Evolutionary conservation across 257 asterid species (phyloP).

Genomic region (Catharanthus roseus): DNA sequence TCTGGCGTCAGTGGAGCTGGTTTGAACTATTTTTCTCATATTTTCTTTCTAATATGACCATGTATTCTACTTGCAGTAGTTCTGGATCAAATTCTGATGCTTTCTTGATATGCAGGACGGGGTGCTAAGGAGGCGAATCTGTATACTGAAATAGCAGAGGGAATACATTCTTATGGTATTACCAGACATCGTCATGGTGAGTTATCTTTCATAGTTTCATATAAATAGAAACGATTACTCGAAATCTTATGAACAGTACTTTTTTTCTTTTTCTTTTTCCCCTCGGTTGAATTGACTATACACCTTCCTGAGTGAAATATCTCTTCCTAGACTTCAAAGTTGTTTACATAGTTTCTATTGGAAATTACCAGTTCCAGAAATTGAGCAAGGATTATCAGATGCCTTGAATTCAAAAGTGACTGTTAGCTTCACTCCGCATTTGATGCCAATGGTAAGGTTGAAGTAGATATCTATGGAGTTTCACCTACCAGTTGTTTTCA

Average conservation of each 20-base stretch:
- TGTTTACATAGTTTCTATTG: constrained; percentile 8
- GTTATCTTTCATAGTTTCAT: constrained; percentile 16
- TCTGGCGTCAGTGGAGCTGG: constrained; percentile 99
- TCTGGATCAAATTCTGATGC: constrained; percentile 16
- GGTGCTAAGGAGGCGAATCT: constrained; percentile 94
- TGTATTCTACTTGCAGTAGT: constrained; percentile 5
- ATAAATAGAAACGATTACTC: neutral
- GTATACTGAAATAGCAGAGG: constrained; percentile 96
- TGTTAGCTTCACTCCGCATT: constrained; percentile 95
- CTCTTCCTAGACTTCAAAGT: neutral
- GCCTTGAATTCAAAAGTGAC: constrained; percentile 74
- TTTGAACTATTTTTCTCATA: constrained; percentile 22
- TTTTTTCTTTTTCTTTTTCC: too few species aligned
- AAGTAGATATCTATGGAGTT: neutral
- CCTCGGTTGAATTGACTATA: neutral
- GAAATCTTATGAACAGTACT: neutral
- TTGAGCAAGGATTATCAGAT: constrained; percentile 92
- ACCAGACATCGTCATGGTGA: constrained; percentile 92
- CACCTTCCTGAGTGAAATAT: neutral
- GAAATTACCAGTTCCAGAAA: constrained; percentile 74
- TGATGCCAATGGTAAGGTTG: constrained; percentile 83
- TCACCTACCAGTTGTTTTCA: neutral
- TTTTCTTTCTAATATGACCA: constrained; percentile 3
- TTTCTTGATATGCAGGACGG: constrained; percentile 50
- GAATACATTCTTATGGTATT: constrained; percentile 83